Conservation (phyloP, 768 basidiomycete genomes). For the Mycena maculata region DNA sequence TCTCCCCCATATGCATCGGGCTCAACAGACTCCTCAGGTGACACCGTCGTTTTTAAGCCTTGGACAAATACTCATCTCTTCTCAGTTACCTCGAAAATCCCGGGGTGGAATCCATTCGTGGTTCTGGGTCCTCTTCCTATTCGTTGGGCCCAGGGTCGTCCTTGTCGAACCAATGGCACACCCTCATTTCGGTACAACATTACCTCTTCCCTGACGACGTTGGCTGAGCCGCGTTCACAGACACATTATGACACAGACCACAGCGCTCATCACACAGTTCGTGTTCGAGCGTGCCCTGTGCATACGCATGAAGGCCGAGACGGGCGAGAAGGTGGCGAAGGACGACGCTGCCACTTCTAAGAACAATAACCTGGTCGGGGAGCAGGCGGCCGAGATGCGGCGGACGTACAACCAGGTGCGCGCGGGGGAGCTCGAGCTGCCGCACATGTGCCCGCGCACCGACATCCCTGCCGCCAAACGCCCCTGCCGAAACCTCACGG, state of each 20-base stretch:
- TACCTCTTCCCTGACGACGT: conserved; percentile 42
- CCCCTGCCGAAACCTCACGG: no score
- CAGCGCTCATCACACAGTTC: conserved; percentile 57
- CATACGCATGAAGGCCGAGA: conserved; percentile 67
- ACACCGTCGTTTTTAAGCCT: conserved; percentile 9
- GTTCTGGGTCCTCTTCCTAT: conserved; percentile 73
- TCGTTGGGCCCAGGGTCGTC: conserved; percentile 59
- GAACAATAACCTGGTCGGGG: conserved; percentile 77
- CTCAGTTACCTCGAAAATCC: conserved; percentile 67
- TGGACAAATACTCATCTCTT: neutral
- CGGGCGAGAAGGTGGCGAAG: conserved; percentile 13
- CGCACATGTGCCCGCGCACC: no score
- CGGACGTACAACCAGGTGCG: conserved; percentile 57
- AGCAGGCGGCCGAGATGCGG: conserved; percentile 78
- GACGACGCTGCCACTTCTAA: no score
- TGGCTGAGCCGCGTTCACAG: conserved; percentile 52
- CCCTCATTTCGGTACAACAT: conserved; percentile 61
- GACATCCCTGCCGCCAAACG: no score
- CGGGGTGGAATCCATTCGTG: conserved; percentile 68
- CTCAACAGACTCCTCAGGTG: conserved; percentile 56
- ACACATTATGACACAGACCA: conserved; percentile 57
- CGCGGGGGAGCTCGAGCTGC: conserved; percentile 57
- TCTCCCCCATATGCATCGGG: conserved; percentile 54
- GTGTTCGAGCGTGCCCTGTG: conserved; percentile 64
- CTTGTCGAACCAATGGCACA: conserved; percentile 66